Evolutionary conservation across 768 basidiomycete species (phyloP).

Genomic region (Russula emetica): DNA sequence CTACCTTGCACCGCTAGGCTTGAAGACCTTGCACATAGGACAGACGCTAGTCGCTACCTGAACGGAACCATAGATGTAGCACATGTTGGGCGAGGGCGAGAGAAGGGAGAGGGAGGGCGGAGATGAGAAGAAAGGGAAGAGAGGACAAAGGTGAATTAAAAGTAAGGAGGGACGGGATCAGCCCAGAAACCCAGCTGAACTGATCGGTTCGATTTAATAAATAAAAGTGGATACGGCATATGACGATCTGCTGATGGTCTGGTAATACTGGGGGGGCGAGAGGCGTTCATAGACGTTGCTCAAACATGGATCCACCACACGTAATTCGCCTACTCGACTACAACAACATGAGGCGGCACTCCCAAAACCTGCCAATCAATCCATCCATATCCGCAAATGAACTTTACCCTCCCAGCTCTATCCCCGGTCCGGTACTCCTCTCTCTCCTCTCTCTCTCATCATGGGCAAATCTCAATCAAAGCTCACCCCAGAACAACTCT

Average conservation of each 20-base stretch:
- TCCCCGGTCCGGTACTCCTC: not conserved
- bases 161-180: constrained; percentile 33
- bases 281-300: constrained; percentile 25
- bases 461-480: constrained; percentile 99
- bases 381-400: too few species aligned
- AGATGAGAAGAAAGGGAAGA: constrained; percentile 32
- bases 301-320: constrained; percentile 18
- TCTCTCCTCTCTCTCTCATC: constrained; percentile 30
- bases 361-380: not conserved
- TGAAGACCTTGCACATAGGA: constrained; percentile 83
- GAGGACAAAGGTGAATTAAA: constrained; percentile 41
- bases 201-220: constrained; percentile 40
- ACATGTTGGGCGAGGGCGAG: constrained; percentile 49
- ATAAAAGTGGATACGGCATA: constrained; percentile 30
- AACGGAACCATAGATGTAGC: constrained; percentile 63
- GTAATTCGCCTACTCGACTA: constrained; percentile 13
- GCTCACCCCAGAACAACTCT: constrained; percentile 87
- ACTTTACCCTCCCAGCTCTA: not conserved
- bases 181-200: constrained; percentile 29
- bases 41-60: constrained; percentile 65
- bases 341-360: not conserved
- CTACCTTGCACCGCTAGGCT: constrained; percentile 56
- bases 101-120: constrained; percentile 18
- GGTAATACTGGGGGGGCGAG: constrained; percentile 19
- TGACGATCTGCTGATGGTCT: constrained; percentile 19